Evolutionary conservation across 2,329 filamentous ascomycete species (phyloP), one percentile per base, ranked within the genome.

Genomic region (Fusarium sp.): DNA sequence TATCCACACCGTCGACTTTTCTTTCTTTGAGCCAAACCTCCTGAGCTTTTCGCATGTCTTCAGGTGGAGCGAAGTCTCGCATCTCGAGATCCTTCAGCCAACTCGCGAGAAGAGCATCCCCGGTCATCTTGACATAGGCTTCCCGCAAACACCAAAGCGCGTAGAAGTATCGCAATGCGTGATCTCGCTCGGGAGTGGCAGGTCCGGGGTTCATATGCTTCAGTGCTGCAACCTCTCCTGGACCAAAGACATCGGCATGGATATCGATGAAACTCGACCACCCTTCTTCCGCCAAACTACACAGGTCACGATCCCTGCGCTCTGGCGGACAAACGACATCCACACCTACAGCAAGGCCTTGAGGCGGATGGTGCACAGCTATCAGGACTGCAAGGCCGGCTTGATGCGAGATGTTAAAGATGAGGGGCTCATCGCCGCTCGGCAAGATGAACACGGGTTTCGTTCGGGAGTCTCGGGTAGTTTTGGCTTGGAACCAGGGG

Each of bases 61-160:
- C 77, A 5, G 90, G 89, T 50, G 89, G 86, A 53, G 83, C 81
- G 55, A 93, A 91, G 50, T 84, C 81, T 61, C 84, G 82, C 75
- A 95, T 93, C 73, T 94, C 90, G 11, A 94, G 81, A 51, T 91
- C 87, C 53, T 82, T 82, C 50, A 95, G 83, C 92, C 92, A 95
- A 6, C 84, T 83, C 0, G 92, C 92, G 11, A 94, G 82, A 61
- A 95, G 83, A 1, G 91, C 92, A 74, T 94, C 91, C 27, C 92
- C 92, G 30, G 91, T 92, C 82, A 95, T 89, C 86, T 94, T 95
- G 79, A 94, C 89, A 77, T 93, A 94, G 1, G 92, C 90, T 81
- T 95, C 92, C 72, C 93, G 89, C 78, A 93, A 85, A 77, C 90
- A 93, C 90, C 92, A 95, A 63, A 92, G 87, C 2, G 91, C 87